These are phyloP conservation scores for Sphagnum fallax DNA, from an alignment of 228 moss, liverwort and hornwort genomes.

Conservation along the genomic window DNA sequence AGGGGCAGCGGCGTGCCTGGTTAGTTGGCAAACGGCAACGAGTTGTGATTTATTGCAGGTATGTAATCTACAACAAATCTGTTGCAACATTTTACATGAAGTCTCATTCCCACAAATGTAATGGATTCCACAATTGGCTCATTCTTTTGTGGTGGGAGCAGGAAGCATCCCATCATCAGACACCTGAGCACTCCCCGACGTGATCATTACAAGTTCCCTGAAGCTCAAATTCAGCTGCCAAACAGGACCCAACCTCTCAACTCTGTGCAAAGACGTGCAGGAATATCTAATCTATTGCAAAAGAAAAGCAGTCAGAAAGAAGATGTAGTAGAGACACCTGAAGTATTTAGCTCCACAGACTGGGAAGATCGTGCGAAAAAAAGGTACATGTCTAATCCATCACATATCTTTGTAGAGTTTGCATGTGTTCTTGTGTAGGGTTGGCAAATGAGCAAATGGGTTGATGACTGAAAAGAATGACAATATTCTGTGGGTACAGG, in stretches of 20 bases:
- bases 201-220: conserved; percentile 32
- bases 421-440: too few relatives aligned
- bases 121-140: not conserved
- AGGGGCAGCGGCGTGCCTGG: conserved; percentile 50
- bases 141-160: conserved; percentile 11
- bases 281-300: too few relatives aligned
- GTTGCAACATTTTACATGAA: not conserved
- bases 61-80: conserved; percentile 17
- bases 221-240: not conserved
- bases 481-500: not conserved
- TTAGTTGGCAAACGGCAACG: conserved; percentile 33
- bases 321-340: too few relatives aligned
- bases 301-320: too few relatives aligned
- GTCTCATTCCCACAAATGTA: not conserved
- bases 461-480: too few relatives aligned
- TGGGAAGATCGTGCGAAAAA: too few relatives aligned
- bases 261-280: too few relatives aligned
- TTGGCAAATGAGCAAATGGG: too few relatives aligned
- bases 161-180: conserved; percentile 32
- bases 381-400: too few relatives aligned
- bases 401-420: too few relatives aligned
- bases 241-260: too few relatives aligned
- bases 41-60: conserved; percentile 75
- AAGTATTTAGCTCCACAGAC: too few relatives aligned
- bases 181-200: conserved; percentile 35